Conservation (phyloP, 169 alveolate genomes). For the Cryptosporidium sp. region DNA sequence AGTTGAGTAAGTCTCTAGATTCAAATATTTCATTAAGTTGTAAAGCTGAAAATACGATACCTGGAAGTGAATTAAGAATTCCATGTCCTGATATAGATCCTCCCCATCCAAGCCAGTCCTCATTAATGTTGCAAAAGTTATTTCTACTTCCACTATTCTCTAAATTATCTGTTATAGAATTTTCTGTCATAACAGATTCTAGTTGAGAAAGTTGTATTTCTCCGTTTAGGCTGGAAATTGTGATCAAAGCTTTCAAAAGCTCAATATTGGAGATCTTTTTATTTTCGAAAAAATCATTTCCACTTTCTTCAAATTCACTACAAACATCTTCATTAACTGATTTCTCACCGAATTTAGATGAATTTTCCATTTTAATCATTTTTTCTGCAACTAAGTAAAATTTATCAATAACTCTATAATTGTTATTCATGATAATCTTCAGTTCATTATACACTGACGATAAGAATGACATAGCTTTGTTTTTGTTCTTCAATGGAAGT, state of each 20-base stretch:
- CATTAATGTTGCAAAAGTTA: not conserved
- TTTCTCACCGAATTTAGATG: not conserved
- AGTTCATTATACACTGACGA: slow-evolving; percentile 34
- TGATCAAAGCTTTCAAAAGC: slow-evolving; percentile 20
- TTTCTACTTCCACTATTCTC: not conserved
- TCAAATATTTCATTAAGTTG: slow-evolving; percentile 34
- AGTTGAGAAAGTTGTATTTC: slow-evolving; percentile 50
- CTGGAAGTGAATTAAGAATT: slow-evolving; percentile 51
- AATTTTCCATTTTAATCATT: not conserved
- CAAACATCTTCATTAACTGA: not conserved
- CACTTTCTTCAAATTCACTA: not conserved
- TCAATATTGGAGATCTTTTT: slow-evolving; percentile 19
- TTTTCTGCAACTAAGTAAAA: not conserved
- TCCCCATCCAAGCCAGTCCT: slow-evolving; percentile 50
- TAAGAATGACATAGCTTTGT: slow-evolving; percentile 17
- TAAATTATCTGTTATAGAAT: not conserved
- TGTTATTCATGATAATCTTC: slow-evolving; percentile 14
- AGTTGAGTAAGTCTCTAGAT: slow-evolving; percentile 45
- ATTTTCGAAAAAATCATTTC: not conserved
- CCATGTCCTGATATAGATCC: slow-evolving; percentile 50
- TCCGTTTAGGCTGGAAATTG: slow-evolving; percentile 45
- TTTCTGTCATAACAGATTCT: not conserved
- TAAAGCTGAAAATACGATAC: slow-evolving; percentile 41
- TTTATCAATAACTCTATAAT: slow-evolving; percentile 6
- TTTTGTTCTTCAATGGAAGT: slow-evolving; percentile 31